Conservation (phyloP, 345 rosid species). For the Orychophragmus violaceus region DNA sequence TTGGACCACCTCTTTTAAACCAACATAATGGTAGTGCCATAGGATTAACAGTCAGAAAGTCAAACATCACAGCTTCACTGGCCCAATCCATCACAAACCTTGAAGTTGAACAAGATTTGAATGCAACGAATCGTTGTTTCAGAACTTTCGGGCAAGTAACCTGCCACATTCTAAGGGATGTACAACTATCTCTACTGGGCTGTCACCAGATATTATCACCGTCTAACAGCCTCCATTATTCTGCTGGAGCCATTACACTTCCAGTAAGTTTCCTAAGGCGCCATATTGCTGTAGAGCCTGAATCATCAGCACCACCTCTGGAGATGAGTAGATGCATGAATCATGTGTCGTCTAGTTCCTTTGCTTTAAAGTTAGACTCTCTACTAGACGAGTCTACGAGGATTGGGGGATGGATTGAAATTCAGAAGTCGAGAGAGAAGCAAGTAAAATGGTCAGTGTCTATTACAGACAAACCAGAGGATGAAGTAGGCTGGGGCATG, state of each 20-base stretch:
- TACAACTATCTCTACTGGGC: slow-evolving; percentile 59
- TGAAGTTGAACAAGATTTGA: slow-evolving; percentile 25
- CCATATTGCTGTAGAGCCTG: slow-evolving; percentile 15
- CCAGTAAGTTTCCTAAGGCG: slow-evolving; percentile 44
- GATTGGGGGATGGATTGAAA: slow-evolving; percentile 74
- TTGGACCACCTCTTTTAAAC: slow-evolving; percentile 64
- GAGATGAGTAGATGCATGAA: slow-evolving; percentile 14
- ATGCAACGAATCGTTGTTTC: slow-evolving; percentile 35
- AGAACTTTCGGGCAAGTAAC: slow-evolving; percentile 70
- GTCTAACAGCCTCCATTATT: slow-evolving; percentile 16
- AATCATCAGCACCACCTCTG: slow-evolving; percentile 21
- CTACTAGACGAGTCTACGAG: slow-evolving; percentile 51
- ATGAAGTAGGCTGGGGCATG: slow-evolving; percentile 77
- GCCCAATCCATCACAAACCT: slow-evolving; percentile 54
- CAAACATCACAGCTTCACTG: slow-evolving; percentile 53
- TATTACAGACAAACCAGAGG: slow-evolving; percentile 51
- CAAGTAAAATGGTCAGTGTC: slow-evolving; percentile 54
- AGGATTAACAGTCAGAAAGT: slow-evolving; percentile 55
- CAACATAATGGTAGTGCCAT: slow-evolving; percentile 54
- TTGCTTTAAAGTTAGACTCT: slow-evolving; percentile 65
- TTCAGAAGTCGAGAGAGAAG: slow-evolving; percentile 42
- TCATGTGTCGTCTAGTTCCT: slow-evolving; percentile 29
- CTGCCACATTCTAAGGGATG: slow-evolving; percentile 48
- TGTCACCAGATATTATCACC: slow-evolving; percentile 40
- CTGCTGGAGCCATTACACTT: slow-evolving; percentile 46